A percentile compares a stretch with the other conserved stretches of the same genome.
phyloP scores from a whole-genome alignment of 2,329 filamentous ascomycete species.

The Diaporthe citri region DNA sequence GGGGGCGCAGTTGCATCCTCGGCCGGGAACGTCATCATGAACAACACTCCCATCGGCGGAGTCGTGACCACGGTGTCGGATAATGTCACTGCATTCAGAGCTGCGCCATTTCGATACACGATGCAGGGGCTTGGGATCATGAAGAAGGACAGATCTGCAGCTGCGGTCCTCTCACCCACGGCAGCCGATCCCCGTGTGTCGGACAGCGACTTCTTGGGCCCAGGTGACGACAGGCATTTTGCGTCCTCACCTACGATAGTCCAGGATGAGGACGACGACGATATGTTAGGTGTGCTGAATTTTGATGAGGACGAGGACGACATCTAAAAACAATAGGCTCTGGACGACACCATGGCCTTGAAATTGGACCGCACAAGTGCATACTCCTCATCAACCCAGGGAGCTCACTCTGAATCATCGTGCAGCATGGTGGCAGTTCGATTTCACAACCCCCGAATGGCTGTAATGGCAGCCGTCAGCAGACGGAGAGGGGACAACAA shows the following conservation, averaged over 20 bases:
- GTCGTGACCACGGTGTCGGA: conserved; percentile 34
- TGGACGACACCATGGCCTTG: background rate
- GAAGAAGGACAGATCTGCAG: conserved; percentile 26
- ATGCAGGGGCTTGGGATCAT: conserved; percentile 33
- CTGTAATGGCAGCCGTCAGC: background rate
- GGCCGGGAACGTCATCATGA: conserved; percentile 37
- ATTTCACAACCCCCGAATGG: background rate
- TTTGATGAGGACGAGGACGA: conserved; percentile 22
- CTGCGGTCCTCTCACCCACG: conserved; percentile 2
- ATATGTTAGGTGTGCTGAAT: conserved; percentile 24
- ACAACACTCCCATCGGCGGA: conserved; percentile 36
- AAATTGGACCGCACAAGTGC: background rate
- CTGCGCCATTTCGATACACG: conserved; percentile 32
- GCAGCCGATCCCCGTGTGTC: background rate
- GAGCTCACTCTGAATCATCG: background rate
- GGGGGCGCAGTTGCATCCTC: conserved; percentile 33
- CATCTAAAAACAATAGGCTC: background rate
- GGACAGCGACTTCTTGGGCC: background rate
- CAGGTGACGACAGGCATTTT: background rate
- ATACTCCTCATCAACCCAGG: background rate
- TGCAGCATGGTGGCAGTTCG: background rate
- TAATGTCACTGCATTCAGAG: conserved; percentile 33
- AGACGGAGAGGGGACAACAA: no score
- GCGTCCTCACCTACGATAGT: conserved; percentile 22
- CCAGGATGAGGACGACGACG: conserved; percentile 18